Base-by-base conservation (phyloP, 2,329 filamentous ascomycete genomes). In the Didymella lethalis region DNA sequence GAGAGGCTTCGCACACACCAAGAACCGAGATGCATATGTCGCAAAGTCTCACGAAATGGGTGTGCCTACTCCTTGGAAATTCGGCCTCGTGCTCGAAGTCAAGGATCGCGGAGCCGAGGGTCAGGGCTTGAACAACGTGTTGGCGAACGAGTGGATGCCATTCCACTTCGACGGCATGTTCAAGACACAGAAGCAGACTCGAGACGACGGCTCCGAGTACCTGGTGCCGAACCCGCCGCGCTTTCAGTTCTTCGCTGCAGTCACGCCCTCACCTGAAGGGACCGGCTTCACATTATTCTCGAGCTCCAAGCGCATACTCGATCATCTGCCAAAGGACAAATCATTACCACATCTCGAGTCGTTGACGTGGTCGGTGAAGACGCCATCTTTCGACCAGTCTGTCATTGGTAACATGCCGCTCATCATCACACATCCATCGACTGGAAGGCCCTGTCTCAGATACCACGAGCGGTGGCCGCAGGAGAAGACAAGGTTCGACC, bases 91-190 rank as follows among this genome's bases (percentile, higher is more conserved):
- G 14, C 32, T 34, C 32, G 32, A 34, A 34, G 32, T 34, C 12
- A 34, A 34, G 32, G 32, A 34, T n/a, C 32, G 32, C 12, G 32
- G 32, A 6, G 32, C 32, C 11, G 32, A 34, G 12, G 32, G 32
- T n/a, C 32, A 34, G 32, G 32, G 32, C 32, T n/a, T 34, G 14
- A 34, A 34, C 32, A 34, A 34, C 32, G 83, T 86, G 1, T 72
- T 85, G 1, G 84, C 82, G 0, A 76, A 63, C 7, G 69, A 70
- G 55, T 81, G 80, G 64, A 85, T 86, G 83, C 84, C 85, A 0
- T 84, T 85, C 69, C 85, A 86, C 62, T 86, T 81, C 40, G 85
- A 87, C 47, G 85, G 84, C 0, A 69, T 86, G 34, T 86, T 86
- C 77, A 86, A 85, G 66, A 81, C 82, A 0, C 75, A 78, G 10